Evolutionary conservation across 2,329 filamentous ascomycete genomes (phyloP), one percentile per base, ranked within the genome.

Genomic region (Fusarium sacchari): DNA sequence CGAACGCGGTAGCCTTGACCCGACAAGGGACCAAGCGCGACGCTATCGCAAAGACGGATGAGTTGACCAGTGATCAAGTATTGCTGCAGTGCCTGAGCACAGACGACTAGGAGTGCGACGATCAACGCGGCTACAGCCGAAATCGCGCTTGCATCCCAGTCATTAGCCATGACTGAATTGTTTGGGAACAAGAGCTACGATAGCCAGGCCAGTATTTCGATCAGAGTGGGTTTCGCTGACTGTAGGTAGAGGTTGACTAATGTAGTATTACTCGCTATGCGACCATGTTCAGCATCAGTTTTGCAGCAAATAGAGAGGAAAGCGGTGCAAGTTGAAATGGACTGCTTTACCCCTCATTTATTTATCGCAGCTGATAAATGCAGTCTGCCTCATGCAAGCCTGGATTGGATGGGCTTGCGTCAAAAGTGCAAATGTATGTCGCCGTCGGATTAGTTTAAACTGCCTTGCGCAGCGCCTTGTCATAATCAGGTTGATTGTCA

Each of bases 191-290:
- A 11, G 15, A 26, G 42, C 3, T n/a, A 13, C 4, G 15, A 10
- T n/a, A 34, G 2, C 11, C 0, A 14, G 8, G 12, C 17, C 7
- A 14, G 3, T 9, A 13, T 20, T 10, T 0, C 2, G n/a, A 11
- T 36, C 1, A 14, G 2, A 1, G 11, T 20, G 32, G 7, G 2
- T 37, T 37, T 2, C 5, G 12, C 3, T 5, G 7, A 18, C 6
- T 15, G 49, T 6, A 34, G 32, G 49, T 6, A 34, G 32, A 11
- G 22, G 3, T 36, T 24, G 17, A n/a, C 2, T 15, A 22, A 12
- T 4, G 20, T 8, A 30, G 26, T 6, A 4, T 20, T 30, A 7
- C 18, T 20, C 5, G 20, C 20, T 5, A 17, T 0, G 12, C 18
- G 17, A 28, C 10, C 11, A 10, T 18, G 10, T 10, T 18, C 17